Conservation (phyloP, 768 basidiomycete species). For the Termitomyces sp. region DNA sequence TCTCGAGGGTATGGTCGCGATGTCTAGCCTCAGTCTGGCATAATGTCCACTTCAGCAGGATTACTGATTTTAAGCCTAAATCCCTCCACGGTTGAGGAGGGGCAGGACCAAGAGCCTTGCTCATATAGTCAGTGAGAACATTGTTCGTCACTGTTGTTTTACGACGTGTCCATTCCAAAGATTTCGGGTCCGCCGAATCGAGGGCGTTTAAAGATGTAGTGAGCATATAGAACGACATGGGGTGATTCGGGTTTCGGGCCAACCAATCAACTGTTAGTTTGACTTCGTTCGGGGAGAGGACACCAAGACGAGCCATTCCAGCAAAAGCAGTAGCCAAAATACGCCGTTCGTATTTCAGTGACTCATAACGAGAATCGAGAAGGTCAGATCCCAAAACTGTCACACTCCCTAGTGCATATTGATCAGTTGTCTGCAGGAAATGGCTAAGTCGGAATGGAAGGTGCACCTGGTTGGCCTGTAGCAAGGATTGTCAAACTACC, state of each 20-base stretch:
- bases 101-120: conserved; percentile 42
- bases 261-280: conserved; percentile 69
- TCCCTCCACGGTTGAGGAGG: conserved; percentile 56
- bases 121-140: conserved; percentile 51
- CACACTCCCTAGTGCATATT: conserved; percentile 29
- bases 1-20: conserved; percentile 58
- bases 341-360: conserved; percentile 69
- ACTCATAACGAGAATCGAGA: conserved; percentile 62
- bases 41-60: conserved; percentile 85
- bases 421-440: neutral
- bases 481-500: conserved; percentile 53
- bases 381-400: conserved; percentile 57
- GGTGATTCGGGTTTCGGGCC: conserved; percentile 54
- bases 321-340: conserved; percentile 59
- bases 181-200: conserved; percentile 56
- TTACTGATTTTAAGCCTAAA: conserved; percentile 58
- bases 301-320: conserved; percentile 57
- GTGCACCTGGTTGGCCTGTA: conserved; percentile 45
- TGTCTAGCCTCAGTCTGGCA: conserved; percentile 76
- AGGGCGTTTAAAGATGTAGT: conserved; percentile 59
- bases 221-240: conserved; percentile 66
- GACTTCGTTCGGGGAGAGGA: conserved; percentile 54
- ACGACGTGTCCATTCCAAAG: conserved; percentile 38
- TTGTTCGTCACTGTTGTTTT: conserved; percentile 41
- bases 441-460: neutral